Conservation (phyloP, 2,329 filamentous ascomycete genomes). For the Colletotrichum siamense region DNA sequence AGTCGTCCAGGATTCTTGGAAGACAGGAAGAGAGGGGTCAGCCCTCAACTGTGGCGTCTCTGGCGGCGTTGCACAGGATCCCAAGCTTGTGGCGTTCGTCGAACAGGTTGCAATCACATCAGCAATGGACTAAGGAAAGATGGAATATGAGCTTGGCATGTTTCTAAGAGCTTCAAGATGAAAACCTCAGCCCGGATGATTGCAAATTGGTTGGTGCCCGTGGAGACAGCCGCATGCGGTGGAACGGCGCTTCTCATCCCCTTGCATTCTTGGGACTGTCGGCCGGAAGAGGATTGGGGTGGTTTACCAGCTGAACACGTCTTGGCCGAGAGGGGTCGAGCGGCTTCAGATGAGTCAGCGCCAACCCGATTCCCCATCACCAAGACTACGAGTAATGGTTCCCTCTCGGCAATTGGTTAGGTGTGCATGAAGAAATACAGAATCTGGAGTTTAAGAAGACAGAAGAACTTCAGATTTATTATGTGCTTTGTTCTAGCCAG, state of each 20-base stretch:
- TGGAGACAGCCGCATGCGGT: neutral
- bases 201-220: neutral
- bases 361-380: neutral
- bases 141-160: neutral
- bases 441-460: neutral
- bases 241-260: neutral
- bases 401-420: neutral
- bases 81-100: neutral
- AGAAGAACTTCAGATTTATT: rapidly evolving
- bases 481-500: neutral
- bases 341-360: neutral
- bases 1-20: neutral
- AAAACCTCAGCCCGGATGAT: rapidly evolving
- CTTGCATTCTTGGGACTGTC: neutral
- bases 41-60: neutral
- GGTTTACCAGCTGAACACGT: neutral
- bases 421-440: neutral
- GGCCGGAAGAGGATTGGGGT: neutral
- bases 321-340: neutral
- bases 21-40: neutral
- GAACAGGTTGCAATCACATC: neutral
- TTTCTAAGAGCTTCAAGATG: neutral
- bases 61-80: neutral
- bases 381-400: neutral
- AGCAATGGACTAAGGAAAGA: neutral